phyloP scores from a whole-genome alignment of 495 filamentous ascomycete genomes.

The Parathielavia hyrcaniae region DNA sequence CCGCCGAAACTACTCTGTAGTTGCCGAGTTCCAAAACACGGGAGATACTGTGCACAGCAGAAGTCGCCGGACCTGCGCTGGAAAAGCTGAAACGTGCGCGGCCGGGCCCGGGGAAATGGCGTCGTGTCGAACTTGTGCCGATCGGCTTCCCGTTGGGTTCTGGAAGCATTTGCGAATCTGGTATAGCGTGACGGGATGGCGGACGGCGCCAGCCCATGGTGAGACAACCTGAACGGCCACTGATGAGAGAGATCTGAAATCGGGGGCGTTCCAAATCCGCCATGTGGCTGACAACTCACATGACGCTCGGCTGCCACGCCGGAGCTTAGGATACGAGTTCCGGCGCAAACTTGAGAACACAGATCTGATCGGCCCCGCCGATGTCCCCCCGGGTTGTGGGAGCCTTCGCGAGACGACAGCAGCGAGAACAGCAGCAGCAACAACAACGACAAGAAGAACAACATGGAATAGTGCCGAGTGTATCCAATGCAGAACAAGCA shows the following conservation, averaged over 20 bases:
- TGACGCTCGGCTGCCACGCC: slow-evolving; percentile 5
- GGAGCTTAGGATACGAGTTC: slow-evolving; percentile 9
- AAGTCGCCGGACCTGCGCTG: too few relatives aligned
- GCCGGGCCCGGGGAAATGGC: neutral
- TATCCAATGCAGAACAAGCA: too few relatives aligned
- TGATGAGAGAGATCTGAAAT: neutral
- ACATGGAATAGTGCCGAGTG: too few relatives aligned
- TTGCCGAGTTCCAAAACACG: neutral
- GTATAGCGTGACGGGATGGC: slow-evolving; percentile 10
- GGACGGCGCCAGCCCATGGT: neutral
- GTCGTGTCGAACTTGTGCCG: neutral
- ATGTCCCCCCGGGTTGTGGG: too few relatives aligned
- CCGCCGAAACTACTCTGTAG: neutral
- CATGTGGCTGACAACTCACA: neutral
- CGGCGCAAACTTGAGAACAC: neutral
- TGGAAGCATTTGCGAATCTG: neutral
- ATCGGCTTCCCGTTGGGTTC: slow-evolving; percentile 5
- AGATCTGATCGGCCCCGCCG: too few relatives aligned
- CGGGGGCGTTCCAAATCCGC: neutral
- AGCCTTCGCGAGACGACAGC: too few relatives aligned
- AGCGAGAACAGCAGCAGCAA: too few relatives aligned
- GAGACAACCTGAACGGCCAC: slow-evolving; percentile 11
- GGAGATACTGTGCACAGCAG: neutral
- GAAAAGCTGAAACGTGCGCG: neutral
- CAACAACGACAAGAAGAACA: too few relatives aligned